Conservation (phyloP, 1,284 basidiomycete genomes). For the Vanrija humicola region DNA sequence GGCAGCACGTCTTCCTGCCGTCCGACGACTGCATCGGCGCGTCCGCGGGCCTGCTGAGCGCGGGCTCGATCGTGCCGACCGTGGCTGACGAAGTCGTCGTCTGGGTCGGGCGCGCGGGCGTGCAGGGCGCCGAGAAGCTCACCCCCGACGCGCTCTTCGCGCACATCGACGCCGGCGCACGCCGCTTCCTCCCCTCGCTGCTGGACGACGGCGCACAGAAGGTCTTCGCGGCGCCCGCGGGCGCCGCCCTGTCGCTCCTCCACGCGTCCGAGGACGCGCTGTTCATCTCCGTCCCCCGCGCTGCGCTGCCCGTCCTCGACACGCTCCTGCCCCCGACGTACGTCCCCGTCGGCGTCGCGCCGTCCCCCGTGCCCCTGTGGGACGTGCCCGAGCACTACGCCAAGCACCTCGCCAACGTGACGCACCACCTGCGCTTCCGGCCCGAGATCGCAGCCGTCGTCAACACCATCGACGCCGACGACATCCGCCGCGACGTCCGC, state of each 20-base stretch:
- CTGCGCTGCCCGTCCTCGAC: slow-evolving; percentile 38
- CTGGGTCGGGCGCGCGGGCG: slow-evolving; percentile 8
- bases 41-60: slow-evolving; percentile 1
- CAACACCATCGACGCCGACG: slow-evolving; percentile 56
- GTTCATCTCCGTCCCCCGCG: slow-evolving; percentile 32
- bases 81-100: slow-evolving; percentile 1
- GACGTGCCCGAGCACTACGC: slow-evolving; percentile 33
- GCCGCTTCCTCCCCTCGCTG: not conserved
- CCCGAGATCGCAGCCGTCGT: slow-evolving; percentile 47
- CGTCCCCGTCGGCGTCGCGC: slow-evolving; percentile 40
- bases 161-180: not conserved
- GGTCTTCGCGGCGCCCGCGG: not conserved
- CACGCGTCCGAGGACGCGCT: slow-evolving; percentile 22
- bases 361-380: slow-evolving; percentile 2
- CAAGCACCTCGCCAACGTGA: slow-evolving; percentile 42
- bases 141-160: not conserved
- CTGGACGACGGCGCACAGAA: not conserved
- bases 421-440: slow-evolving; percentile 36
- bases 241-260: slow-evolving; percentile 14
- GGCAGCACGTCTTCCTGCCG: slow-evolving; percentile 11
- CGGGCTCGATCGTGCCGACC: slow-evolving; percentile 18
- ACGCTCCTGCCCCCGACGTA: slow-evolving; percentile 42
- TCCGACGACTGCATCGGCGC: slow-evolving; percentile 18
- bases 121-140: slow-evolving; percentile 1
- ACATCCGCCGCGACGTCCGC: slow-evolving; percentile 65